phyloP scores from a whole-genome alignment of 202 grass and related monocot species.

The Elaeis oleifera region DNA sequence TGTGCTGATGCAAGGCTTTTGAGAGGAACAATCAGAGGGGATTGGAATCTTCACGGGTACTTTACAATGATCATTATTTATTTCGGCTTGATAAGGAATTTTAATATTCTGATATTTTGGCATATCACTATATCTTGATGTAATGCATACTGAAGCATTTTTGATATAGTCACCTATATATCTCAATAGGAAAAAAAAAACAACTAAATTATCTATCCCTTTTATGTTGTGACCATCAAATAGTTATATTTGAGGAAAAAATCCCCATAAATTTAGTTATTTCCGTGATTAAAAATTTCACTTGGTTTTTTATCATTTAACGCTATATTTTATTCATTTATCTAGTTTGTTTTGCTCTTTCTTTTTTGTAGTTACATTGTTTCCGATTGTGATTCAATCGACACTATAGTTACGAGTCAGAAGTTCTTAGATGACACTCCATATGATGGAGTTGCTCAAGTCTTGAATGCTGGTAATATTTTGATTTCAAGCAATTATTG shows the following conservation, averaged over 20 bases:
- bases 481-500: background rate
- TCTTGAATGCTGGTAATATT: background rate
- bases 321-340: background rate
- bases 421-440: background rate
- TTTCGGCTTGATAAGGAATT: too few relatives aligned
- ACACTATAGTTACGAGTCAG: background rate
- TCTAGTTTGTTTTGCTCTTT: background rate
- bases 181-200: too few relatives aligned
- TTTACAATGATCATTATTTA: too few relatives aligned
- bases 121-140: too few relatives aligned
- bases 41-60: background rate
- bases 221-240: too few relatives aligned
- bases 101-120: too few relatives aligned
- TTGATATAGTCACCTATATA: too few relatives aligned
- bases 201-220: too few relatives aligned
- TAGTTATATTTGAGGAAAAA: too few relatives aligned
- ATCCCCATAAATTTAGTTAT: too few relatives aligned
- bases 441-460: conserved; percentile 2
- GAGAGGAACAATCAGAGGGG: conserved; percentile 5
- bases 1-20: background rate
- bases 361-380: background rate
- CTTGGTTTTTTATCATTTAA: background rate
- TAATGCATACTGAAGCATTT: too few relatives aligned
- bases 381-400: conserved; percentile 3
- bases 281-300: too few relatives aligned